Conservation (phyloP, 768 basidiomycete species). For the Xerocomus potaroensis region DNA sequence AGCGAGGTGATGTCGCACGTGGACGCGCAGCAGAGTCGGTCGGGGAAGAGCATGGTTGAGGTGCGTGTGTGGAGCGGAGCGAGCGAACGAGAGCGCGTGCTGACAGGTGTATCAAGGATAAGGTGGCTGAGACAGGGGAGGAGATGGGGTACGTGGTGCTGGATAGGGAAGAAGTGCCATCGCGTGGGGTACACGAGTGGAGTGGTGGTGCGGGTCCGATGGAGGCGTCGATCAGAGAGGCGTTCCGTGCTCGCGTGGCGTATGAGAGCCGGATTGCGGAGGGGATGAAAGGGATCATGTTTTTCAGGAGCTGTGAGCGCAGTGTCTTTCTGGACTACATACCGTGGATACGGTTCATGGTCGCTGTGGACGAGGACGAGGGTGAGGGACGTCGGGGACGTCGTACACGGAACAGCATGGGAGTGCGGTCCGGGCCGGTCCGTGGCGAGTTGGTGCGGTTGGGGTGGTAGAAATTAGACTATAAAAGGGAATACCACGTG, state of each 20-base stretch:
- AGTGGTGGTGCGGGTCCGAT: slow-evolving; percentile 32
- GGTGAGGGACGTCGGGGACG: slow-evolving; percentile 33
- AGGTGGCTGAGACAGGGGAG: slow-evolving; percentile 50
- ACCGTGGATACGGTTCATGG: slow-evolving; percentile 64
- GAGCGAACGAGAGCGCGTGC: background rate
- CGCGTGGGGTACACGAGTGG: slow-evolving; percentile 41
- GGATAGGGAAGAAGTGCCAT: slow-evolving; percentile 28
- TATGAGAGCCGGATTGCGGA: slow-evolving; percentile 40
- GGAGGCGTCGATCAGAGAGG: slow-evolving; percentile 34
- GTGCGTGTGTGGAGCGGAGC: slow-evolving; percentile 35
- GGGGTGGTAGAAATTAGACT: background rate
- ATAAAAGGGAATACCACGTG: slow-evolving; percentile 25
- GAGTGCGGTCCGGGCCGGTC: slow-evolving; percentile 33
- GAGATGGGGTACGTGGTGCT: slow-evolving; percentile 43
- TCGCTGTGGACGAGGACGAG: slow-evolving; percentile 59
- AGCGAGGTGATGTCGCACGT: slow-evolving; percentile 51
- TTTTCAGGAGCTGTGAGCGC: slow-evolving; percentile 22
- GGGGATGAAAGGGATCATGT: slow-evolving; percentile 46
- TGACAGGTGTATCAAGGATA: slow-evolving; percentile 15
- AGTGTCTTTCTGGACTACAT: slow-evolving; percentile 63
- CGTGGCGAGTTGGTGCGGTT: slow-evolving; percentile 32
- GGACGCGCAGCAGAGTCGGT: slow-evolving; percentile 46
- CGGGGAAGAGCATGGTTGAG: slow-evolving; percentile 33
- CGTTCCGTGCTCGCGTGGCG: slow-evolving; percentile 40
- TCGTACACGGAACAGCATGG: slow-evolving; percentile 56